Evolutionary conservation across 2,329 filamentous ascomycete species (phyloP), one percentile per base, ranked within the genome.

Genomic region (Monascus ruber): DNA sequence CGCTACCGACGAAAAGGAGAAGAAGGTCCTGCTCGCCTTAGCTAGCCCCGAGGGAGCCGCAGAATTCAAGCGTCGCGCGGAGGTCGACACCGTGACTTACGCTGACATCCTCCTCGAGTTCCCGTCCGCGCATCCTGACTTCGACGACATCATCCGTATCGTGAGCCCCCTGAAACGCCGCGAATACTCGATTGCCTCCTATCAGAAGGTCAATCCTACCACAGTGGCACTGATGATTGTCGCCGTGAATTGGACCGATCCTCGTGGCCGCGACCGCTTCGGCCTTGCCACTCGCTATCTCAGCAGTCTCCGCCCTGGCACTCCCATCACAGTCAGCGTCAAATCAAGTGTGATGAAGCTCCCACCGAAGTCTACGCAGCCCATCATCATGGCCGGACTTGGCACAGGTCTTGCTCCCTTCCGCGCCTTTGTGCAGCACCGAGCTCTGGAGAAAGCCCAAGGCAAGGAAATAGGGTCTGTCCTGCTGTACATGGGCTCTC

Each of bases 281-380:
- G 91, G 91, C 39, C 87, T 95, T 62, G 89, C 91, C 5, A 95
- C 89, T 7, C 82, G 83, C 49, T 98, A 93, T 71, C 79, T 98
- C 48, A 82, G 81, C 63, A 63, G 70, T 26, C 80, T 98, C 29
- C 73, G 74, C 8, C 70, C 85, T 8, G 91, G 91, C 37, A 70
- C 84, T 31, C 71, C 81, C 28, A 79, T 98, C 47, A 94, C 88
- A 2, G 91, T 86, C 42, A 94, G 85, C 28, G 87, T 98, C 62
- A 98, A 98, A 72, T 86, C 91, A 0, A 95, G 87, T 24, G 91
- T 96, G 49, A 98, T 98, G 91, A 98, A 96, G 70, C 76, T 98
- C n/a, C 91, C 91, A 4, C 68, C 76, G 44, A 82, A 80, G 60
- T 81, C 88, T 51, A 91, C 85, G 31, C 85, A 89, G 35, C 91